Percentiles rank a stretch among this genome's conserved stretches.
These are phyloP conservation scores for Colletotrichum somersetense DNA, from an alignment of 2,329 filamentous ascomycete genomes.

Conservation along the genomic window DNA sequence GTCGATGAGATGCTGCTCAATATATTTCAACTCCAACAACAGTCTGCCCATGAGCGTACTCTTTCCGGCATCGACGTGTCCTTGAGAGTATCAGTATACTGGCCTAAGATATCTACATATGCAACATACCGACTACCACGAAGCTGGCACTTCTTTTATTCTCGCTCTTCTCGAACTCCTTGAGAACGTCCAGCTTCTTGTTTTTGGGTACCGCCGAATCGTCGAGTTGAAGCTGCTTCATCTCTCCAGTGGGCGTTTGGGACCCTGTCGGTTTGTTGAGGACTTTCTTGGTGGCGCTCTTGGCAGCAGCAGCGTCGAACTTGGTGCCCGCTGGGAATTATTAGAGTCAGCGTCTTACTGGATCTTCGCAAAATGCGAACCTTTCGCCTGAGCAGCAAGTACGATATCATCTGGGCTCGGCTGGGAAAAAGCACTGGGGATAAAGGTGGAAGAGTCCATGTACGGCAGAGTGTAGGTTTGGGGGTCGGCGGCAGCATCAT, in stretches of 20 bases:
- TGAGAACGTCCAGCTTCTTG: constrained; percentile 87
- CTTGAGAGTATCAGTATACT: constrained; percentile 56
- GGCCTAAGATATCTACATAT: neutral
- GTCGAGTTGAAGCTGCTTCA: constrained; percentile 60
- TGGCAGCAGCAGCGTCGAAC: constrained; percentile 53
- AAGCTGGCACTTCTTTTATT: constrained; percentile 89
- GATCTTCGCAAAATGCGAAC: constrained; percentile 73
- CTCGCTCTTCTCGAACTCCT: constrained; percentile 81
- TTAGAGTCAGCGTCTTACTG: constrained; percentile 67
- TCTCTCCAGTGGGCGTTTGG: constrained; percentile 44
- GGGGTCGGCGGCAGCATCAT: constrained; percentile 44
- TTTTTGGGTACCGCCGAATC: constrained; percentile 71
- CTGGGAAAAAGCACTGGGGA: constrained; percentile 77
- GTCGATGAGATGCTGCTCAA: constrained; percentile 89
- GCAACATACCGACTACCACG: constrained; percentile 84
- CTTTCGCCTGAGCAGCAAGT: constrained; percentile 88
- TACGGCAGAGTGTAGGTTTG: constrained; percentile 62
- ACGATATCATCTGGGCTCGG: constrained; percentile 95
- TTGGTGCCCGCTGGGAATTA: constrained; percentile 66
- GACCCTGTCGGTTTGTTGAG: constrained; percentile 53
- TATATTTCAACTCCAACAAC: constrained; percentile 86
- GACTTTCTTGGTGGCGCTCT: constrained; percentile 52
- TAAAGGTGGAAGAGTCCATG: constrained; percentile 61
- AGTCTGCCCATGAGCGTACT: constrained; percentile 98
- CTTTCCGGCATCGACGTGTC: constrained; percentile 97